Evolutionary conservation across 352 stramenopile species (phyloP), one percentile per base, ranked within the genome.

Genomic region (Salisapilia sapeloensis): DNA sequence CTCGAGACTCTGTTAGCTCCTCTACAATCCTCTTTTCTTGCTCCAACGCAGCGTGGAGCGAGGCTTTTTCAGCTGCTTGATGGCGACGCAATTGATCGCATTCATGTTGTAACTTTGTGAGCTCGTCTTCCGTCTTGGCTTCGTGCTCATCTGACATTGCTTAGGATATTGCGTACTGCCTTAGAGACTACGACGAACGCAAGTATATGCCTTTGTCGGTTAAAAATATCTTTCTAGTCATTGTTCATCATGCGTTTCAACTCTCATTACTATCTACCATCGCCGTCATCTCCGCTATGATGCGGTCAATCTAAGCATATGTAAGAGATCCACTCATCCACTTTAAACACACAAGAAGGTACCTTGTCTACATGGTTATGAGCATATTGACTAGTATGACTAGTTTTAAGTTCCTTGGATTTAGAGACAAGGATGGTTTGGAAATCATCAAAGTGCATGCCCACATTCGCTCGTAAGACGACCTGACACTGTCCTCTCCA

Each of bases 361-460:
- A n/a, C n/a, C n/a, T n/a, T n/a, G n/a, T n/a, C n/a, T n/a, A n/a
- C n/a, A n/a, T n/a, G n/a, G n/a, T n/a, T n/a, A n/a, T n/a, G n/a
- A n/a, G n/a, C n/a, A n/a, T n/a, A n/a, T n/a, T n/a, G n/a, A n/a
- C n/a, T n/a, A n/a, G n/a, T n/a, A n/a, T n/a, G 8, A 27, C 4
- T 22, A 19, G 1, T 8, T 22, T 48, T 35, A 2, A 81, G 28
- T 2, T 82, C 51, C 1, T 29, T 32, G 6, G 46, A 28, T 32
- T 79, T 83, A 9, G 63, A 59, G 21, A 43, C 43, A 14, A 89
- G 44, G 4, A 89, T 44, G 10, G 51, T 37, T 4, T 42, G 54
- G 22, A 85, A 84, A 29, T 84, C 74, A 18, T 58, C 24, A 22
- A 67, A 83, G 45, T 85, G 70, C 36, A 81, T 85, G 4, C 74